These are phyloP conservation scores for Magnusiomyces paraingens DNA, from an alignment of 1,139 yeast species.

Conservation along the genomic window DNA sequence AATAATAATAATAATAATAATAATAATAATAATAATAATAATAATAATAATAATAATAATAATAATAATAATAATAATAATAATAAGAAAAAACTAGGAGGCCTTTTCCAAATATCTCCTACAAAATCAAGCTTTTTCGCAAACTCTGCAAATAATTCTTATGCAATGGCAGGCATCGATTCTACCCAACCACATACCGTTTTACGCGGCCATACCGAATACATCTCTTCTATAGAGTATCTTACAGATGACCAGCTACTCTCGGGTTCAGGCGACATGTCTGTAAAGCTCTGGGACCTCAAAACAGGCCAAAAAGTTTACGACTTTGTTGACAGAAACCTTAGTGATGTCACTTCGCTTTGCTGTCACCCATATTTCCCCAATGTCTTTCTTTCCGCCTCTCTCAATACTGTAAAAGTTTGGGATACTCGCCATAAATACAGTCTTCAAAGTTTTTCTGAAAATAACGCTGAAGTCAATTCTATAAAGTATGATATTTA, in stretches of 20 bases:
- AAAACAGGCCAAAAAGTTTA: conserved; percentile 48
- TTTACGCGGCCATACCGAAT: conserved; percentile 77
- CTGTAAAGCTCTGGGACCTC: conserved; percentile 77
- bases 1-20: too few species aligned
- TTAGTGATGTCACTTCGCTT: conserved; percentile 70
- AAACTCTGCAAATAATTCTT: neutral
- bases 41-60: neutral
- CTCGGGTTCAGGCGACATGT: conserved; percentile 80
- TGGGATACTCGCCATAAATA: conserved; percentile 61
- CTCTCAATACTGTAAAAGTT: conserved; percentile 63
- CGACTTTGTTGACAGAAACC: conserved; percentile 58
- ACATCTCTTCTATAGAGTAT: conserved; percentile 70
- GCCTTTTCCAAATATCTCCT: conserved; percentile 3
- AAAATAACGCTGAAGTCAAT: conserved; percentile 63
- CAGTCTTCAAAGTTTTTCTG: conserved; percentile 52
- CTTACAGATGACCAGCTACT: conserved; percentile 49
- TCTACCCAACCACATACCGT: conserved; percentile 41
- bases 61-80: conserved; percentile 14
- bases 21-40: neutral
- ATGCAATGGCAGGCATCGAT: conserved; percentile 18
- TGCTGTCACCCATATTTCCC: conserved; percentile 32
- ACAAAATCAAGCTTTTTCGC: neutral
- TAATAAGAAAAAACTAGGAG: neutral
- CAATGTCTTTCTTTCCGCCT: conserved; percentile 56
- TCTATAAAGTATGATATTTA: conserved; percentile 39